Evolutionary conservation across 2,329 filamentous ascomycete species (phyloP).

Genomic region (Sclerotiophoma versabilis): DNA sequence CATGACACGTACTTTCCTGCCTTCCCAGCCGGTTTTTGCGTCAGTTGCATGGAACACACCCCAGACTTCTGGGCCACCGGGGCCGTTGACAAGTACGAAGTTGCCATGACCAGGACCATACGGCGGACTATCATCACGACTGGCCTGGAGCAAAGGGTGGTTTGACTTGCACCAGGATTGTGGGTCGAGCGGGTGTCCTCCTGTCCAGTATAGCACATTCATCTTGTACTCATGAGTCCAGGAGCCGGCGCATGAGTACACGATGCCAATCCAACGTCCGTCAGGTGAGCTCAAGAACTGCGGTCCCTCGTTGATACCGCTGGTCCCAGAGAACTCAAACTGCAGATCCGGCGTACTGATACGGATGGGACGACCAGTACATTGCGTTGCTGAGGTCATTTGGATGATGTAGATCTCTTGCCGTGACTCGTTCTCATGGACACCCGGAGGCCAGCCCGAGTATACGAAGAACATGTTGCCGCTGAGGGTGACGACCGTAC

Average conservation of each 20-base stretch:
- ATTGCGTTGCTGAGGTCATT: constrained; percentile 47
- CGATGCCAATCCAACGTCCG: constrained; percentile 52
- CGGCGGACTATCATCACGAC: constrained; percentile 45
- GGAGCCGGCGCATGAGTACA: constrained; percentile 55
- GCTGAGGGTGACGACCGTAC: constrained; percentile 53
- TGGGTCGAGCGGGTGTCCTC: constrained; percentile 51
- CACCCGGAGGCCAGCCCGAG: constrained; percentile 55
- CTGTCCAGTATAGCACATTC: constrained; percentile 52
- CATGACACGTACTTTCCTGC: constrained; percentile 55
- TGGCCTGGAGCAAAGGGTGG: constrained; percentile 49
- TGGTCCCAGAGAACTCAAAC: constrained; percentile 51
- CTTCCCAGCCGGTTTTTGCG: constrained; percentile 54
- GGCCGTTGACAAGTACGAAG: constrained; percentile 50
- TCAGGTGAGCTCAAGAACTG: constrained; percentile 49
- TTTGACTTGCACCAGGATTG: constrained; percentile 50
- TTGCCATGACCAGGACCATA: constrained; percentile 57
- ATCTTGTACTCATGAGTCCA: constrained; percentile 60
- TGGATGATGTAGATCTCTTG: constrained; percentile 56
- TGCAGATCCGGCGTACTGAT: constrained; percentile 51
- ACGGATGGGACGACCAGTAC: constrained; percentile 45
- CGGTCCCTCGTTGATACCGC: constrained; percentile 57
- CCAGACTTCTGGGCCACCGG: constrained; percentile 50
- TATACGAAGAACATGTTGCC: constrained; percentile 53
- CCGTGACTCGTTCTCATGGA: constrained; percentile 44
- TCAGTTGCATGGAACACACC: constrained; percentile 58